Conservation (phyloP, 2,329 filamentous ascomycete genomes). For the Clonostachys chloroleuca region DNA sequence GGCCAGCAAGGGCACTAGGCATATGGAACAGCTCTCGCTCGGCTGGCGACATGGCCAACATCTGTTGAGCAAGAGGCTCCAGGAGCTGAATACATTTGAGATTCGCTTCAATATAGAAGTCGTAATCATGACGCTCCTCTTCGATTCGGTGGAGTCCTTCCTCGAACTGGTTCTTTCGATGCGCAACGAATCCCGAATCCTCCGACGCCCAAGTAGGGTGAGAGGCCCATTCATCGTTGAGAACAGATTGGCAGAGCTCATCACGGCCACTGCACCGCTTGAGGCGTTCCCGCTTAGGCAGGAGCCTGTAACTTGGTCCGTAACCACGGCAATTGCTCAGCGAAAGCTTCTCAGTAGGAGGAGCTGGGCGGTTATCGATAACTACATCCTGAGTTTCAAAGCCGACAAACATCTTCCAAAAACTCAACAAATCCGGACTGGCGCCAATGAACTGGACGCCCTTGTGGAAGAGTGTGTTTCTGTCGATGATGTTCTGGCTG, state of each 20-base stretch:
- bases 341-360: slow-evolving; percentile 78
- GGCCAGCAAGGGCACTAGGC: slow-evolving; percentile 79
- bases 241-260: slow-evolving; percentile 85
- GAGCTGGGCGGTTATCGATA: slow-evolving; percentile 72
- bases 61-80: slow-evolving; percentile 88
- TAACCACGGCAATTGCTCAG: slow-evolving; percentile 94
- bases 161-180: slow-evolving; percentile 93
- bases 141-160: slow-evolving; percentile 94
- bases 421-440: slow-evolving; percentile 83
- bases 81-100: slow-evolving; percentile 93
- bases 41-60: slow-evolving; percentile 70
- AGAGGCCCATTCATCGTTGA: slow-evolving; percentile 98
- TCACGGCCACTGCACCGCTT: slow-evolving; percentile 93
- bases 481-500: slow-evolving; percentile 87
- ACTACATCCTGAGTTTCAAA: slow-evolving; percentile 73
- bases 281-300: slow-evolving; percentile 85
- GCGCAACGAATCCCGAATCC: slow-evolving; percentile 94
- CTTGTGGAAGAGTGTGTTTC: slow-evolving; percentile 75
- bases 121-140: slow-evolving; percentile 97
- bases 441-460: slow-evolving; percentile 82
- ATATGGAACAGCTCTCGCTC: slow-evolving; percentile 76
- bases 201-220: slow-evolving; percentile 99
- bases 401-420: slow-evolving; percentile 80
- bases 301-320: slow-evolving; percentile 88
- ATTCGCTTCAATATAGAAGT: slow-evolving; percentile 96